Evolutionary conservation across 2,329 filamentous ascomycete species (phyloP), one percentile per base, ranked within the genome.

Genomic region (Chaetomiaceae sp.): DNA sequence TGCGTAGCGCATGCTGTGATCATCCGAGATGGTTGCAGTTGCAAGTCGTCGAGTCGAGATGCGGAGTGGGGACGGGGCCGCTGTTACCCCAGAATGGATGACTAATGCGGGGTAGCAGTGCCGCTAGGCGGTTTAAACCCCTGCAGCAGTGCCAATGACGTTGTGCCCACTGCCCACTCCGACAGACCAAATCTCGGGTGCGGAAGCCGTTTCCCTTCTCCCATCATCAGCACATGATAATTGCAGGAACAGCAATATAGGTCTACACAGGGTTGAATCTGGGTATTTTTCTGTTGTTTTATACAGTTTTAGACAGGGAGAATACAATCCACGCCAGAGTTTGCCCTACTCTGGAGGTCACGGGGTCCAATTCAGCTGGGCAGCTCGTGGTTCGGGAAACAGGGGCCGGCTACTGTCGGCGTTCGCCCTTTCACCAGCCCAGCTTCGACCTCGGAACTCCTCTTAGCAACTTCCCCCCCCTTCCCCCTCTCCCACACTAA

Each of bases 361-460:
- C 53, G 49, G 45, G 53, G 27, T 25, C 31, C 21, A 12, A 12
- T 9, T 10, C 37, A 50, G 25, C 31, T 50, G 20, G 34, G 31
- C 37, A 33, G 25, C 6, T 20, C 47, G 46, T 10, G 48, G 35
- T 4, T 30, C 34, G 44, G 43, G 23, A 39, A 27, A 38, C 46
- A 46, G 40, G 46, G 49, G 44, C 41, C 56, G 58, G 57, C 56
- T 58, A 58, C 47, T 47, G 44, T 58, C 56, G 57, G 56, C 53
- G 45, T 48, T 42, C 30, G 5, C 10, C 17, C 25, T 27, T 2
- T 10, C 25, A 6, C 10, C 25, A 10, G 25, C n/a, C n/a, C n/a
- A n/a, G n/a, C n/a, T n/a, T n/a, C n/a, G 16, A 4, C 56, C 40
- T 33, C 31, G 40, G 40, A 14, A 19, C 33, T 37, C 16, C 25